Evolutionary conservation across 441 rosid genomes (phyloP).

Genomic region (Gossypium schwendimanii): DNA sequence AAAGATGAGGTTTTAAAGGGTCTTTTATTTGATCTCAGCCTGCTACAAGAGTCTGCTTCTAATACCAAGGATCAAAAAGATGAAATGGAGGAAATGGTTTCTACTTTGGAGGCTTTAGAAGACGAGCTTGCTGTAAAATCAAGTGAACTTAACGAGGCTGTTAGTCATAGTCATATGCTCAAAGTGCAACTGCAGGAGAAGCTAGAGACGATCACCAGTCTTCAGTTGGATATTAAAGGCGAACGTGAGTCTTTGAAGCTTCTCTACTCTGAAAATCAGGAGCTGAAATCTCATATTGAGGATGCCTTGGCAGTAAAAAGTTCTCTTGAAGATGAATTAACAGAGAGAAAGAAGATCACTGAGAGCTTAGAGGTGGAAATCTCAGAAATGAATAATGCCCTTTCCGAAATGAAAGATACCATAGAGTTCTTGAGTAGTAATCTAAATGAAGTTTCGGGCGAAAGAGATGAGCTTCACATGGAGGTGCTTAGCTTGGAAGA

Average conservation of each 20-base stretch:
- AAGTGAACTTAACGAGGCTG: constrained; percentile 49
- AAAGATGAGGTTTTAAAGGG: constrained; percentile 82
- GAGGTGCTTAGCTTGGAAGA: constrained; percentile 60
- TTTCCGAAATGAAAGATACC: constrained; percentile 57
- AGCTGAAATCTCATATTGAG: constrained; percentile 39
- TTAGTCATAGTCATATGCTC: constrained; percentile 47
- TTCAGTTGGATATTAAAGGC: constrained; percentile 43
- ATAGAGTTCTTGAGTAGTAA: constrained; percentile 47
- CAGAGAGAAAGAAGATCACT: constrained; percentile 40
- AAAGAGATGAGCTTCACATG: constrained; percentile 55
- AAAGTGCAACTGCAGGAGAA: constrained; percentile 70
- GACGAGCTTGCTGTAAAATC: constrained; percentile 60
- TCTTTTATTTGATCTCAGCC: constrained; percentile 77
- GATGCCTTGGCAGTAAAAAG: constrained; percentile 42
- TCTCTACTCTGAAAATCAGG: constrained; percentile 43
- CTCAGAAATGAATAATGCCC: constrained; percentile 49
- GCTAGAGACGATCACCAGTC: constrained; percentile 38
- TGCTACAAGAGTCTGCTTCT: constrained; percentile 91
- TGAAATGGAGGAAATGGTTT: constrained; percentile 61
- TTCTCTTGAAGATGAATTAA: constrained; percentile 52
- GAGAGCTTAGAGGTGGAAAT: constrained; percentile 80
- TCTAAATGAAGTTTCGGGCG: constrained; percentile 43
- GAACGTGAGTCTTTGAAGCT: constrained; percentile 29
- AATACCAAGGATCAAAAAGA: constrained; percentile 72
- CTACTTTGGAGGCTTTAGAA: constrained; percentile 63